Percentiles rank a stretch among this genome's conserved stretches.
phyloP scores from a whole-genome alignment of 2,329 filamentous ascomycete genomes.

The Cladorrhinum sp. region DNA sequence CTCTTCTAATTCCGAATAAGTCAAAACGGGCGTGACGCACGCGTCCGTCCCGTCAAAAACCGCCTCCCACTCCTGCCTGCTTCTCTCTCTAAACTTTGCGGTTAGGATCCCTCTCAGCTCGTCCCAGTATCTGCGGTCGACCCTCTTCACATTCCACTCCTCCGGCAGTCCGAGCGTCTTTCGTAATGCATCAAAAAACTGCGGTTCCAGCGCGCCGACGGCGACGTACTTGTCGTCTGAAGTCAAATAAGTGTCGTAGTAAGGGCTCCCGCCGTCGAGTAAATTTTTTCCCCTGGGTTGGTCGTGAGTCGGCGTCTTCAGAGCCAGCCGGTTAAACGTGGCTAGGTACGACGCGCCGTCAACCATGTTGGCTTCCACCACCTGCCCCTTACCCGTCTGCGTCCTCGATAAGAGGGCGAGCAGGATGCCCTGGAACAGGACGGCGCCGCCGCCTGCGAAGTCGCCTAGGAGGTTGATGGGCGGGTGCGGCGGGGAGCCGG shows the following conservation, averaged over 20 bases:
- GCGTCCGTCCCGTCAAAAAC: constrained; percentile 90
- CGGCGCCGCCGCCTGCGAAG: constrained; percentile 85
- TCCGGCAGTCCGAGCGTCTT: constrained; percentile 60
- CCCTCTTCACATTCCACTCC: constrained; percentile 51
- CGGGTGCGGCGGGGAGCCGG: constrained; percentile 67
- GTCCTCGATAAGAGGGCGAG: constrained; percentile 70
- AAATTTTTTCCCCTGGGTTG: constrained; percentile 68
- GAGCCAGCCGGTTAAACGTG: constrained; percentile 69
- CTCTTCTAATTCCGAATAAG: constrained; percentile 69
- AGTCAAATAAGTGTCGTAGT: constrained; percentile 86
- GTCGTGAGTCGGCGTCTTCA: constrained; percentile 61
- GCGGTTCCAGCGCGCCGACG: constrained; percentile 85
- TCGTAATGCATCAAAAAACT: constrained; percentile 72
- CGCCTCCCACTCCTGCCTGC: constrained; percentile 74
- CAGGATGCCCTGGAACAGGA: constrained; percentile 77
- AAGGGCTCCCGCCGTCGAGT: constrained; percentile 82
- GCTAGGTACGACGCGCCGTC: constrained; percentile 80
- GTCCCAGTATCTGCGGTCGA: constrained; percentile 65
- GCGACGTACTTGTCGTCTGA: constrained; percentile 76
- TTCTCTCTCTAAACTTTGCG: constrained; percentile 63
- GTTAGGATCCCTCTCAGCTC: constrained; percentile 61
- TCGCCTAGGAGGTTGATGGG: constrained; percentile 85
- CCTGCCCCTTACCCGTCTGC: constrained; percentile 69
- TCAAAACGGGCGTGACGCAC: constrained; percentile 84
- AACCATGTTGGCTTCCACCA: constrained; percentile 96